Conservation (phyloP, 2,329 filamentous ascomycete genomes). For the Curvularia sp. region DNA sequence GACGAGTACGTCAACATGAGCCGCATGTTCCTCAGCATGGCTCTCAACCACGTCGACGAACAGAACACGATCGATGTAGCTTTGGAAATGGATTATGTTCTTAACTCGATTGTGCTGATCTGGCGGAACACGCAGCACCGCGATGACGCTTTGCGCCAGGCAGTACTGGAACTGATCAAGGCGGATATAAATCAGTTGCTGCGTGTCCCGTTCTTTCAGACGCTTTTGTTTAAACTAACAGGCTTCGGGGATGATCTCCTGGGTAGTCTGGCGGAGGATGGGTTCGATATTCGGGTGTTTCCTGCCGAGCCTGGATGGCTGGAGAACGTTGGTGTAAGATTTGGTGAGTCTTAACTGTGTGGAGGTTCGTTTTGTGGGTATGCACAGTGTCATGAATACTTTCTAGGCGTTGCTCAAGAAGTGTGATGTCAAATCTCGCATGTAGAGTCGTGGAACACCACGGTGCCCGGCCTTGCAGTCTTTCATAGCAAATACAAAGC, state of each 20-base stretch:
- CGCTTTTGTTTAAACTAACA: constrained; percentile 22
- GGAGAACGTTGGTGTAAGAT: constrained; percentile 7
- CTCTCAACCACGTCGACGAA: constrained; percentile 4
- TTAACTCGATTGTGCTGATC: constrained; percentile 32
- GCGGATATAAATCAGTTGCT: constrained; percentile 20
- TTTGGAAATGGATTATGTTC: constrained; percentile 18
- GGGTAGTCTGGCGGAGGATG: constrained; percentile 28
- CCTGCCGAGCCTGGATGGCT: background rate
- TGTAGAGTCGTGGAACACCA: background rate
- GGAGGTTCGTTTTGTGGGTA: background rate
- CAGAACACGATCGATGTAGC: background rate
- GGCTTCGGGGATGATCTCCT: constrained; percentile 27
- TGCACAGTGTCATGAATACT: background rate
- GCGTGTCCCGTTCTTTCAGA: constrained; percentile 23
- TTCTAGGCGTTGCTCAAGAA: background rate
- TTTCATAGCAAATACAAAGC: background rate
- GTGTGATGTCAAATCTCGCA: background rate
- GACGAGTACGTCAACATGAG: constrained; percentile 22
- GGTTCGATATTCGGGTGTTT: constrained; percentile 25
- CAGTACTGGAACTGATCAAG: constrained; percentile 29
- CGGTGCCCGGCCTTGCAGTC: background rate
- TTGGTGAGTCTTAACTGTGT: background rate
- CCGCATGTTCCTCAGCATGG: constrained; percentile 14
- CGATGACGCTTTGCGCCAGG: constrained; percentile 25
- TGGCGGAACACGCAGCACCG: constrained; percentile 29